Base-by-base conservation (phyloP, 768 basidiomycete species). In the Phylloporus rhodoxanthus region DNA sequence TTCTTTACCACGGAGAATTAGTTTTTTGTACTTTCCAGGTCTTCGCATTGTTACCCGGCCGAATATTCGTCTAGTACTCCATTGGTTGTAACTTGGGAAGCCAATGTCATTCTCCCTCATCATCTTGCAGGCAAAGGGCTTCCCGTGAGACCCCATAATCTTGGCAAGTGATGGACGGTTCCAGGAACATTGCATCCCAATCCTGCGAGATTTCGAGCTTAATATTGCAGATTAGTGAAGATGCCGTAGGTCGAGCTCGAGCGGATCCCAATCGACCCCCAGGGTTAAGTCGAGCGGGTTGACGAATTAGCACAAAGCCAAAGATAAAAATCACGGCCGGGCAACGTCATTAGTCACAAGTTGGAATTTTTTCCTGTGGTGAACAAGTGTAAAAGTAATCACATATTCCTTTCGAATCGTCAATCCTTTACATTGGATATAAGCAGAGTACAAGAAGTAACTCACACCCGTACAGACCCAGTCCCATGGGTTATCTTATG, bases 1-100 rank as follows among this genome's bases (percentile, higher is more conserved):
- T 9, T 40, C 48, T 46, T 39, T 52, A 42, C 57, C 55, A 4
- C 48, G 47, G 54, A 48, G 45, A 48, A 52, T 58, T 54, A 54
- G 50, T 30, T n/a, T n/a, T n/a, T n/a, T n/a, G n/a, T 25, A n/a
- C 23, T 1, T 40, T 37, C 37, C 48, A 36, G 36, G 17, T 44
- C 20, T 21, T 46, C 36, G 29, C 37, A 34, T 42, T 37, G 36
- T 38, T 25, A 13, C 23, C 51, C 28, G 20, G 26, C 42, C 45
- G 28, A 52, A 38, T 1, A n/a, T n/a, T 36, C 19, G 28, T 30
- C 38, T 14, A n/a, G n/a, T 11, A 19, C 46, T 43, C 34, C 19
- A 43, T 56, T 26, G 20, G 44, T 29, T n/a, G 13, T 14, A 21
- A 39, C 28, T 17, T 28, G n/a, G 23, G 29, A 30, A 30, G 29